phyloP scores from a whole-genome alignment of 2,329 filamentous ascomycete species.

The Aspergillus neotritici region DNA sequence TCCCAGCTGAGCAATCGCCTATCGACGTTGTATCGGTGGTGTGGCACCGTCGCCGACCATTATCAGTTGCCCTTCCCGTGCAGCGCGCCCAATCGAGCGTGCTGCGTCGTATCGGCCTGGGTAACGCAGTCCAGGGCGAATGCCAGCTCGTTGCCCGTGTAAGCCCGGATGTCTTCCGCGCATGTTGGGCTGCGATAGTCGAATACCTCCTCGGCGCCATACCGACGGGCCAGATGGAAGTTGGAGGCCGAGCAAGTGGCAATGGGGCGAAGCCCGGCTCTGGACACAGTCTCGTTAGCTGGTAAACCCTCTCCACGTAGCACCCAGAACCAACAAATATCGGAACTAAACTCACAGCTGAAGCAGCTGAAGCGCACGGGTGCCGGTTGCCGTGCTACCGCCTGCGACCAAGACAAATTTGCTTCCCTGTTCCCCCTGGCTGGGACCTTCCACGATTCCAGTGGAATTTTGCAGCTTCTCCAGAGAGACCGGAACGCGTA shows the following conservation, averaged over 20 bases:
- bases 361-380: constrained; percentile 42
- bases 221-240: constrained; percentile 36
- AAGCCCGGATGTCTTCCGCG: constrained; percentile 32
- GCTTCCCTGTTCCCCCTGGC: constrained; percentile 10
- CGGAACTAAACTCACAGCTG: constrained; percentile 21
- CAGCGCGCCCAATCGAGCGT: too few species aligned
- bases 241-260: constrained; percentile 44
- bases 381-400: constrained; percentile 42
- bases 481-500: constrained; percentile 19
- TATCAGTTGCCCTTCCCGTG: too few species aligned
- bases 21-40: too few species aligned
- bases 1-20: too few species aligned
- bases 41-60: too few species aligned
- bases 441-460: background rate
- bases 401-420: constrained; percentile 42
- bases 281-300: constrained; percentile 10
- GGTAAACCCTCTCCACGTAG: background rate
- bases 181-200: constrained; percentile 40
- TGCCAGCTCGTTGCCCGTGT: constrained; percentile 35
- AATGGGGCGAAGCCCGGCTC: constrained; percentile 38
- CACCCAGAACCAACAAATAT: background rate
- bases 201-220: constrained; percentile 43
- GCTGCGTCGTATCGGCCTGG: constrained; percentile 24
- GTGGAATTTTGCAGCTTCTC: background rate
- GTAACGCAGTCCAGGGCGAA: constrained; percentile 44